Base-by-base conservation (phyloP, 805 yeast species). In the baker's yeast (Saccharomyces cerevisiae) region DNA sequence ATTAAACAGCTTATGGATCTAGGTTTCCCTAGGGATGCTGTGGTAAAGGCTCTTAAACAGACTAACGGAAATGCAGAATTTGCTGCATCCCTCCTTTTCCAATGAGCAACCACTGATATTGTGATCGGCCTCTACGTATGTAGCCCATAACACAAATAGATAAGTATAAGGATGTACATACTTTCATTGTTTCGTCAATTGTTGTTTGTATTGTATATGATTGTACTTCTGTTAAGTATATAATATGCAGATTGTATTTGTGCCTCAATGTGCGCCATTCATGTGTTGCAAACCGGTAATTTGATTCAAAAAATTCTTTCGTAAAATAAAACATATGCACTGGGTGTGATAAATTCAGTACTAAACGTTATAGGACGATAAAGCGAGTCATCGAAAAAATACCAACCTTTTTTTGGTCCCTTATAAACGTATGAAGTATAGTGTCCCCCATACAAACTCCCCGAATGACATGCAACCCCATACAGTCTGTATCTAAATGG, bases 271-370 rank as follows among this genome's bases (percentile, higher is more conserved):
- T 41, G 13, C 36, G 13, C n/a, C 36, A 31, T 14, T 31, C 36
- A 31, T 13, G 4, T 13, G 17, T 31, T 17, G n/a, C 36, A 31
- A 31, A 14, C 5, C 1, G 43, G 26, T 56, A 57, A 13, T 57
- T 55, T 48, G 89, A 75, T 57, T 77, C 22, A 51, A n/a, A 28
- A 36, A 4, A 36, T 41, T 49, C 41, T 32, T 32, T 47, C 79
- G 67, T 87, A 90, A 68, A 90, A 89, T 57, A 90, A 73, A 48
- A 94, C 89, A 68, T 90, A 90, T 5, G 96, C 97, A 68, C 87
- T 85, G 50, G 78, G 74, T 60, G 85, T 85, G 48, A 87, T 73
- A 27, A 85, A 89, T 47, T 79, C 79, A 36, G 68, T 73, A 5
- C 71, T 68, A 14, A 75, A 73, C 54, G 80, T 77, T 43, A 79